Evolutionary conservation across 208 protist species (phyloP).

Genomic region (Leishmania martiniquensis): DNA sequence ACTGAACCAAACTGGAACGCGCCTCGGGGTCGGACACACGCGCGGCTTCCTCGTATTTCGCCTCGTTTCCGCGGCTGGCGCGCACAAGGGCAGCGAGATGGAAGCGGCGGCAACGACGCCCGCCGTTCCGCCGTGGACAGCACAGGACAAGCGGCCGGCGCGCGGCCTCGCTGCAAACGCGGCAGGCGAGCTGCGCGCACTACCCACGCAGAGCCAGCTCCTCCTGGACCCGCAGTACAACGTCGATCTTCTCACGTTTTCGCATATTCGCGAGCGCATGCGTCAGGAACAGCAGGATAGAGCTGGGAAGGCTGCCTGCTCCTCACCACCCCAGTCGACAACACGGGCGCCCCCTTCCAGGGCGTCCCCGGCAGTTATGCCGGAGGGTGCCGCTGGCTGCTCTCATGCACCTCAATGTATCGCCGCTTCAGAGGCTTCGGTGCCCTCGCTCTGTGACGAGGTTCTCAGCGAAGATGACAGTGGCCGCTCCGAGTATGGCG

Average conservation of each 20-base stretch:
- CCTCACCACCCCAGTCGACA: conserved; percentile 1
- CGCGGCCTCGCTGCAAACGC: background rate
- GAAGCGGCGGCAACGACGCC: background rate
- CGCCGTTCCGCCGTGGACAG: background rate
- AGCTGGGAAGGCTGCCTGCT: background rate
- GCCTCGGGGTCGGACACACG: conserved; percentile 71
- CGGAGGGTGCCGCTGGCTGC: background rate
- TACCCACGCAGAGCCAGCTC: conserved; percentile 29
- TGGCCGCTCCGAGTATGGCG: background rate
- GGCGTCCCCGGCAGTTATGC: background rate
- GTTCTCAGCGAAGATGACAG: conserved; percentile 2
- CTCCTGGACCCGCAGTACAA: conserved; percentile 48
- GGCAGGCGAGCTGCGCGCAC: background rate
- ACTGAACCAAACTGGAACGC: conserved; percentile 64
- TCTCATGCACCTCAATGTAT: background rate
- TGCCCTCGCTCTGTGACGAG: background rate
- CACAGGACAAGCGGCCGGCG: background rate
- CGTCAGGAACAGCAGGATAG: conserved; percentile 6
- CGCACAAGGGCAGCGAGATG: background rate
- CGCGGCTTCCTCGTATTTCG: conserved; percentile 74
- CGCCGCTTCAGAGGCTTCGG: background rate
- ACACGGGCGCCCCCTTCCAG: background rate
- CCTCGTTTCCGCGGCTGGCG: conserved; percentile 15
- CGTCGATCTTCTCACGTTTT: conserved; percentile 33
- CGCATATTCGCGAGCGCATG: conserved; percentile 28